A percentile compares a stretch with the other conserved stretches of the same genome.
Conservation (phyloP, 176 grass and related monocot genomes). For the Oryza australiensis region DNA sequence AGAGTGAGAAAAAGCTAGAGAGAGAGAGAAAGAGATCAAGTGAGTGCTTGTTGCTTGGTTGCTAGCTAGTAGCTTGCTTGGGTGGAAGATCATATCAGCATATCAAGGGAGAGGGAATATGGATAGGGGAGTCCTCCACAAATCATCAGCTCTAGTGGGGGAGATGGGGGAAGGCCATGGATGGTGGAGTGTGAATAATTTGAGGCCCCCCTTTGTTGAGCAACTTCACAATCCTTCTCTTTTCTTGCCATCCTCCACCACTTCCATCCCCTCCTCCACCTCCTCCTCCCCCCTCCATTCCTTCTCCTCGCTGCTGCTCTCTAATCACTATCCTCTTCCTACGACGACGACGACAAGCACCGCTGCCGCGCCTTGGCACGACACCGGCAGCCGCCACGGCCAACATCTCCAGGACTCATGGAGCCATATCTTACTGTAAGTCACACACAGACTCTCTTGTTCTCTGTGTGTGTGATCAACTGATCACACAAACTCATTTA, state of each 20-base stretch:
- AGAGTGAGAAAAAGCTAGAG: constrained; percentile 31
- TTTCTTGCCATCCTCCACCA: constrained; percentile 1
- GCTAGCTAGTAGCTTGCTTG: constrained; percentile 18
- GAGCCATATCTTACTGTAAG: constrained; percentile 58
- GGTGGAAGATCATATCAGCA: constrained; percentile 34
- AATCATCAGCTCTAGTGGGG: constrained; percentile 60
- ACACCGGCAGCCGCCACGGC: constrained; percentile 4
- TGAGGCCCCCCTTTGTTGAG: constrained; percentile 49
- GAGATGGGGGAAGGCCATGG: constrained; percentile 62
- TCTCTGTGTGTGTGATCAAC: not conserved
- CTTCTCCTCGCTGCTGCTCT: constrained; percentile 58
- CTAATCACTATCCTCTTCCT: constrained; percentile 51
- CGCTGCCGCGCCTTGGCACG: constrained; percentile 26
- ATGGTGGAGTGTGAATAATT: constrained; percentile 75
- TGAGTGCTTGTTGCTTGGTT: not conserved
- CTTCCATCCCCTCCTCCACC: not conserved
- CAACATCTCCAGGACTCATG: constrained; percentile 57
- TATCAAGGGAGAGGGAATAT: constrained; percentile 43
- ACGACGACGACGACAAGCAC: constrained; percentile 21
- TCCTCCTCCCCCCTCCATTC: constrained; percentile 42
- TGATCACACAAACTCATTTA: not conserved
- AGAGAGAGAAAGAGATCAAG: not conserved
- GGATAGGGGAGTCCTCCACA: constrained; percentile 64
- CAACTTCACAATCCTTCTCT: constrained; percentile 15
- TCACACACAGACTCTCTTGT: not conserved